phyloP scores from a whole-genome alignment of 2,329 filamentous ascomycete genomes.

The Talaromyces sp. region DNA sequence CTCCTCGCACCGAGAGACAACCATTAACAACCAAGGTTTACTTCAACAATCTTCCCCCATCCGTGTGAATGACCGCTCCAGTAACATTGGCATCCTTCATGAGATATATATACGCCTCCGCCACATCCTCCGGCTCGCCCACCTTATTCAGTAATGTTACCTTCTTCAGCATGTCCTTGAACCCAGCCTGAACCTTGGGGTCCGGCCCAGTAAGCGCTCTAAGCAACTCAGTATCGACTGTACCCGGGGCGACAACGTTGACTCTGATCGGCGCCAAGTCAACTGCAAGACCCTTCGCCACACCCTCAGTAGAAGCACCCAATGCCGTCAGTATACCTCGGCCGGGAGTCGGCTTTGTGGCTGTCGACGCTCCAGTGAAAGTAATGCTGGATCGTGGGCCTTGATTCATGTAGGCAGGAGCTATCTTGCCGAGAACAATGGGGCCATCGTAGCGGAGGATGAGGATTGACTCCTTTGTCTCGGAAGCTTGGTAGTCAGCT shows the following conservation, averaged over 20 bases:
- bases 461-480: slow-evolving; percentile 25
- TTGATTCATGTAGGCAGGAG: slow-evolving; percentile 45
- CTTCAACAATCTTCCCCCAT: slow-evolving; percentile 2
- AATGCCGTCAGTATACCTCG: slow-evolving; percentile 34
- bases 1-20: neutral
- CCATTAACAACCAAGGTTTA: slow-evolving; percentile 25
- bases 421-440: slow-evolving; percentile 54
- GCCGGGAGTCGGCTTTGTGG: slow-evolving; percentile 32
- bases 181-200: slow-evolving; percentile 7
- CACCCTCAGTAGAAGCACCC: slow-evolving; percentile 41
- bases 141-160: neutral
- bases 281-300: slow-evolving; percentile 58
- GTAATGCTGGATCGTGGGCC: slow-evolving; percentile 39
- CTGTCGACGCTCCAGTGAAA: slow-evolving; percentile 50
- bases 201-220: slow-evolving; percentile 11
- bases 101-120: neutral
- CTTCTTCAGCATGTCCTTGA: slow-evolving; percentile 2
- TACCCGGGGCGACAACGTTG: slow-evolving; percentile 61
- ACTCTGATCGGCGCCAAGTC: slow-evolving; percentile 64
- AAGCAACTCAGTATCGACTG: slow-evolving; percentile 44
- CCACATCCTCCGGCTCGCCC: neutral
- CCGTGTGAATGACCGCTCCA: neutral
- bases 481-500: slow-evolving; percentile 25
- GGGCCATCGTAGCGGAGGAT: slow-evolving; percentile 38
- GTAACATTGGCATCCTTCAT: neutral